phyloP scores from a whole-genome alignment of 2,329 filamentous ascomycete genomes.

The Zymoseptoria ardabiliae region DNA sequence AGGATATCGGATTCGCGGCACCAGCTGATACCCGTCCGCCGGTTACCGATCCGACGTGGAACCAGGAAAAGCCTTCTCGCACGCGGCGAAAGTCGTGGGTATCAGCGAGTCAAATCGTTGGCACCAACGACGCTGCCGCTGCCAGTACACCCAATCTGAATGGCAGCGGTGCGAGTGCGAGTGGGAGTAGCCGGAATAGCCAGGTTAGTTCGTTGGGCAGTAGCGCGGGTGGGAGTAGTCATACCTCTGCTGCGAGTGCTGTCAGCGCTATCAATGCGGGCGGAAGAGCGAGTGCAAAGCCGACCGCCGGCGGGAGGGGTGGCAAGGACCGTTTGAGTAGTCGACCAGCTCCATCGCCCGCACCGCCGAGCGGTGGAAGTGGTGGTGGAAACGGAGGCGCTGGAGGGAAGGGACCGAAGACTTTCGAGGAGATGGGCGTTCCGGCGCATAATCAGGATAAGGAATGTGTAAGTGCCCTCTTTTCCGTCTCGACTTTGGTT shows the following conservation, averaged over 20 bases:
- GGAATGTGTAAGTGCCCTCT: slow-evolving; percentile 61
- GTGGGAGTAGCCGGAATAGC: neutral
- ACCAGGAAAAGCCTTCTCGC: slow-evolving; percentile 3
- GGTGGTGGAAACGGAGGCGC: slow-evolving; percentile 11
- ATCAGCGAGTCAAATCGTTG: neutral
- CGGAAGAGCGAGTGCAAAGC: neutral
- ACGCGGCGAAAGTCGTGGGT: neutral
- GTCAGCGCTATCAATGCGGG: neutral
- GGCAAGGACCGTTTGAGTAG: neutral
- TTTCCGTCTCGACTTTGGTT: neutral
- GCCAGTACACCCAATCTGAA: neutral
- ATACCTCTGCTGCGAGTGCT: neutral
- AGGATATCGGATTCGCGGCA: slow-evolving; percentile 33
- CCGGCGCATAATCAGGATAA: slow-evolving; percentile 73
- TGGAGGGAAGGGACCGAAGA: slow-evolving; percentile 77
- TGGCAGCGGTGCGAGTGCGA: neutral
- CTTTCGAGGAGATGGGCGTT: slow-evolving; percentile 98
- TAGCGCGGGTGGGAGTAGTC: neutral
- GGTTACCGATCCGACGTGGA: slow-evolving; percentile 14
- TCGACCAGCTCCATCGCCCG: neutral
- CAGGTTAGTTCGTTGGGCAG: neutral
- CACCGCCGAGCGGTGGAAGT: neutral
- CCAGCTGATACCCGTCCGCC: slow-evolving; percentile 36
- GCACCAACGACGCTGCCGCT: neutral
- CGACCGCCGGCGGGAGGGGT: neutral